A percentile compares a stretch with the other conserved stretches of the same genome.
These are phyloP conservation scores for Allium sativum DNA, from an alignment of 106 monocot species.

Conservation along the genomic window DNA sequence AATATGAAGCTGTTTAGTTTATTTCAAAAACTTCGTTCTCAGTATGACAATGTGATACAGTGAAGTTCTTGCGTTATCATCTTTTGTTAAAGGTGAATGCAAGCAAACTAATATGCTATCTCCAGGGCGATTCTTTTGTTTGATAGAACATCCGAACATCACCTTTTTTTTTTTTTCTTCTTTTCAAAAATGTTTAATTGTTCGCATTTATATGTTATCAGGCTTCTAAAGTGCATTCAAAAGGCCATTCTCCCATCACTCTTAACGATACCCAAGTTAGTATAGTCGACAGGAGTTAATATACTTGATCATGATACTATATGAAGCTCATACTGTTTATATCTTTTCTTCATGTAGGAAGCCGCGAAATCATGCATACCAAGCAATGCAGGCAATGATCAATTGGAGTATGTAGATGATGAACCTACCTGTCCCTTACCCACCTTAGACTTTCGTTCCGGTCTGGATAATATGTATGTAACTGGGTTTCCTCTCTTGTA, in stretches of 20 bases:
- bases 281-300: neutral
- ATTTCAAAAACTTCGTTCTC: too few species aligned
- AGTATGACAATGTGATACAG: too few species aligned
- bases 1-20: too few species aligned
- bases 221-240: slow-evolving; percentile 7
- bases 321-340: neutral
- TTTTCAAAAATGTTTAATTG: too few species aligned
- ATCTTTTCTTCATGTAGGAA: slow-evolving; percentile 15
- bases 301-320: neutral
- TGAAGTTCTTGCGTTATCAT: too few species aligned
- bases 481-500: neutral
- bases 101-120: too few species aligned
- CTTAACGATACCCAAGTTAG: slow-evolving; percentile 9
- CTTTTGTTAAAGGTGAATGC: too few species aligned
- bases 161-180: too few species aligned
- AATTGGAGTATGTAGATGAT: slow-evolving; percentile 8
- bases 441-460: slow-evolving; percentile 10
- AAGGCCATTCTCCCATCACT: neutral
- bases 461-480: slow-evolving; percentile 41
- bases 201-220: slow-evolving; percentile 6
- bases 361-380: slow-evolving; percentile 4
- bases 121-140: too few species aligned
- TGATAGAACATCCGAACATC: too few species aligned
- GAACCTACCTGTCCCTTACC: neutral
- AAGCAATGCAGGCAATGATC: slow-evolving; percentile 11